Base-by-base conservation (phyloP, 106 monocot genomes). In the Dendrobium nobile region DNA sequence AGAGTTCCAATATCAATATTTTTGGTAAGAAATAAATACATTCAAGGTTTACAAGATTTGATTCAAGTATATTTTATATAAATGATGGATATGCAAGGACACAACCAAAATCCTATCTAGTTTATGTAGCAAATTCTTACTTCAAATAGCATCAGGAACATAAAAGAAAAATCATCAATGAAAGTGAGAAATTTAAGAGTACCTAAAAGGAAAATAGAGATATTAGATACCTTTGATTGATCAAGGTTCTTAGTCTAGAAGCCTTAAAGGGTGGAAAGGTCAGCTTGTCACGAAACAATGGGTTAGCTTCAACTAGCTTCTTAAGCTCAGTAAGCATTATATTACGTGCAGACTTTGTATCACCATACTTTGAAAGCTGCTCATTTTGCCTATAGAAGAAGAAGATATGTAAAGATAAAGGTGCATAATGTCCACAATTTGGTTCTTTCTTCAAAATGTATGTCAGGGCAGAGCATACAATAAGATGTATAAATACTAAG, bases 321-420 rank as follows among this genome's bases (percentile, higher is more conserved):
- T 94, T 94, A 59, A 94, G 88, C 81, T 94, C 94, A 83, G 92
- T 61, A 15, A 97, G 88, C 94, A 94, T 94, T 75, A 97, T 97
- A 87, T 84, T 94, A 40, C 94, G 87, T 15, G 94, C 92, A 1
- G 96, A 94, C 67, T 97, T 94, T 78, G 96, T 94, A 41, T 96
- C 96, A 9, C 96, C 96, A 79, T 96, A 96, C 77, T 93, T 96
- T 0, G 96, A 96, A 72, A 96, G 87, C 70, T 96, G 96, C 79
- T 96, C 96, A 82, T 96, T 96, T 79, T 93, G 96, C 87, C 96
- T 96, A 84, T 54, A 87, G 17, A 75, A 58, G 55, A 48, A 74
- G 19, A 56, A 41, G 5, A 75, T 9, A 76, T 45, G 72, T 76
- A 22, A 76, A 76, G 20, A 65, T 65, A 27, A 65, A 65, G 64